Conservation (phyloP, 2,329 filamentous ascomycete species). For the Colletotrichum tabaci region DNA sequence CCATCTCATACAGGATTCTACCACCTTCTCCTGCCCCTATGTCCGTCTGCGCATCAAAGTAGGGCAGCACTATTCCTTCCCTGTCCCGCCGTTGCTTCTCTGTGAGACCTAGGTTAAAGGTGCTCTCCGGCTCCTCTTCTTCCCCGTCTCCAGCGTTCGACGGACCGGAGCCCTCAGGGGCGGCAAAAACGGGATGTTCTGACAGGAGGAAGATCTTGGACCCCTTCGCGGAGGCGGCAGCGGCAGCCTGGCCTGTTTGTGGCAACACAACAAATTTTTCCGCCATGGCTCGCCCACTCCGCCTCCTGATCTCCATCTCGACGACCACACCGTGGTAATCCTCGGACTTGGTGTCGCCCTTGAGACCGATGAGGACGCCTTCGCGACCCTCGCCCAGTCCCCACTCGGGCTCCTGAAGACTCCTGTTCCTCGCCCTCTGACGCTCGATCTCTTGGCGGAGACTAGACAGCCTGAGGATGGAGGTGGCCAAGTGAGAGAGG, state of each 20-base stretch:
- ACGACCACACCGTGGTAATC: conserved; percentile 73
- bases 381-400: conserved; percentile 84
- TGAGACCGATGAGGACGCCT: conserved; percentile 81
- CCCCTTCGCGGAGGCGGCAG: conserved; percentile 24
- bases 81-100: conserved; percentile 90
- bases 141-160: conserved; percentile 52
- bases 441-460: conserved; percentile 81
- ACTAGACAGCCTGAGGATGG: conserved; percentile 81
- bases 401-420: conserved; percentile 81
- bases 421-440: conserved; percentile 83
- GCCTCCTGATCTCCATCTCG: conserved; percentile 87
- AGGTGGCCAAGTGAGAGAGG: conserved; percentile 89
- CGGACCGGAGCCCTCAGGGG: conserved; percentile 55
- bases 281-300: conserved; percentile 82
- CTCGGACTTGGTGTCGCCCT: conserved; percentile 60
- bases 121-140: conserved; percentile 75
- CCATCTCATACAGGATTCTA: conserved; percentile 96
- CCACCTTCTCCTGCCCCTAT: conserved; percentile 87
- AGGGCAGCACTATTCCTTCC: conserved; percentile 92
- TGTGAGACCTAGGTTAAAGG: conserved; percentile 89
- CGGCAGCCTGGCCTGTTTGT: conserved; percentile 28
- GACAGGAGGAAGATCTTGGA: conserved; percentile 73
- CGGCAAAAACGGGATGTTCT: conserved; percentile 81
- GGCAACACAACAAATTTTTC: conserved; percentile 74
- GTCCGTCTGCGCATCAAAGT: conserved; percentile 94